Evolutionary conservation across 164 flowering plant species (phyloP).

Genomic region (Vitis rupestris): DNA sequence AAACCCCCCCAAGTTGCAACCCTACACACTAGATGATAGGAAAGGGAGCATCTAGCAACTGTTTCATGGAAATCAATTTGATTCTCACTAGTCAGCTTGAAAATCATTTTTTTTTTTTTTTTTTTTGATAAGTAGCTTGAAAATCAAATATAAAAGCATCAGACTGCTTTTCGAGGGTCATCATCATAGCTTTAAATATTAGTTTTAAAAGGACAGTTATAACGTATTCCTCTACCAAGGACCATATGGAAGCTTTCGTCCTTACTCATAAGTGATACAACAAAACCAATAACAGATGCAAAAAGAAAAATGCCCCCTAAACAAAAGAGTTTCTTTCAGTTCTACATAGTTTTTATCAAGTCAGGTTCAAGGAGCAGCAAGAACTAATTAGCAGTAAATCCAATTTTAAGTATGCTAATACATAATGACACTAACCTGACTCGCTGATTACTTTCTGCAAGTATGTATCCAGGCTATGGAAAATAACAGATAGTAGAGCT

Average conservation of each 20-base stretch:
- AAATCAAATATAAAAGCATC: no score
- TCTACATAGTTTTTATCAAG: no score
- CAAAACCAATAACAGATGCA: not conserved
- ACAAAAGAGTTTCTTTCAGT: not conserved
- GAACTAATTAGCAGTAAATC: not conserved
- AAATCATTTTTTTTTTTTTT: no score
- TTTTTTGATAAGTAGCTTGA: no score
- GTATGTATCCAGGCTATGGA: constrained; percentile 71
- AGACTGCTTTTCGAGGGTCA: not conserved
- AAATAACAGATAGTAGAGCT: constrained; percentile 65
- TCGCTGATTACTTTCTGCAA: constrained; percentile 52
- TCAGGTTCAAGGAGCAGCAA: no score
- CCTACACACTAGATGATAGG: no score
- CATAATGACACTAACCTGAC: constrained; percentile 40
- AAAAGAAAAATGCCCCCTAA: not conserved
- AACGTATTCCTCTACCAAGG: not conserved
- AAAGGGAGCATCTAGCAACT: no score
- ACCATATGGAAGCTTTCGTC: not conserved
- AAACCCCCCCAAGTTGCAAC: no score
- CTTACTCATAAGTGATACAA: not conserved
- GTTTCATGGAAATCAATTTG: no score
- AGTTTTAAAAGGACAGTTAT: not conserved
- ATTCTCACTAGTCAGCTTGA: no score
- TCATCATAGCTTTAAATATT: not conserved
- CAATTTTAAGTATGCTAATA: not conserved